Percentiles rank a stretch among this genome's conserved stretches.
phyloP scores from a whole-genome alignment of 495 filamentous ascomycete genomes.

The Podospora bellae-mahoneyi region DNA sequence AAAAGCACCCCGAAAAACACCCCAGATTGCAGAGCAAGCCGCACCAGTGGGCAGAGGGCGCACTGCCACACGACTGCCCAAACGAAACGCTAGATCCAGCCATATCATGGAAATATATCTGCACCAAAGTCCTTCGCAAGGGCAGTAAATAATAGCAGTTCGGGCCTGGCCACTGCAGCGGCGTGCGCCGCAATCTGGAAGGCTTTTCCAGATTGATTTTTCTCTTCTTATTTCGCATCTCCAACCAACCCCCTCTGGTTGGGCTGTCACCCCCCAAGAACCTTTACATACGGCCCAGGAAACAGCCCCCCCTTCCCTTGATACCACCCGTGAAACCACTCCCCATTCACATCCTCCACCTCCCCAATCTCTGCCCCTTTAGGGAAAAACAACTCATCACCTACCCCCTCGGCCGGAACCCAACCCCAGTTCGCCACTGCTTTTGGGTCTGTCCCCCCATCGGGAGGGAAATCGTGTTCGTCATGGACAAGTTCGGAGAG shows the following conservation, averaged over 20 bases:
- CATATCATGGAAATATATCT: too few species aligned
- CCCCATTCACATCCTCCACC: slow-evolving; percentile 76
- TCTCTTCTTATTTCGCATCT: background rate
- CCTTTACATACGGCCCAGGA: slow-evolving; percentile 64
- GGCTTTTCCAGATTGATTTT: too few species aligned
- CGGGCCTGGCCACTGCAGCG: too few species aligned
- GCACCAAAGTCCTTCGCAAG: too few species aligned
- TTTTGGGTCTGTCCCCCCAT: slow-evolving; percentile 62
- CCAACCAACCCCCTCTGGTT: too few species aligned
- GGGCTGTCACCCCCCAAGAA: slow-evolving; percentile 8
- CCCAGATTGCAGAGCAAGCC: too few species aligned
- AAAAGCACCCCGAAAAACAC: too few species aligned
- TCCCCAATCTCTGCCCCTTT: slow-evolving; percentile 76
- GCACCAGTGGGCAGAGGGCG: too few species aligned
- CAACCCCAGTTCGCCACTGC: slow-evolving; percentile 68
- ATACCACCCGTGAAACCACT: slow-evolving; percentile 82
- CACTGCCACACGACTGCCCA: too few species aligned
- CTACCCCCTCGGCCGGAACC: slow-evolving; percentile 57
- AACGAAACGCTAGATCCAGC: too few species aligned
- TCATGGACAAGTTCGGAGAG: background rate
- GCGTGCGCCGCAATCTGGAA: too few species aligned
- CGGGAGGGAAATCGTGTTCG: slow-evolving; percentile 57
- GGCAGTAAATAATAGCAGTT: too few species aligned
- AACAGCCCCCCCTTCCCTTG: slow-evolving; percentile 72
- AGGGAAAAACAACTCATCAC: slow-evolving; percentile 79